phyloP scores from a whole-genome alignment of 2,329 filamentous ascomycete genomes.

The Dryadomyces sulphureus region DNA sequence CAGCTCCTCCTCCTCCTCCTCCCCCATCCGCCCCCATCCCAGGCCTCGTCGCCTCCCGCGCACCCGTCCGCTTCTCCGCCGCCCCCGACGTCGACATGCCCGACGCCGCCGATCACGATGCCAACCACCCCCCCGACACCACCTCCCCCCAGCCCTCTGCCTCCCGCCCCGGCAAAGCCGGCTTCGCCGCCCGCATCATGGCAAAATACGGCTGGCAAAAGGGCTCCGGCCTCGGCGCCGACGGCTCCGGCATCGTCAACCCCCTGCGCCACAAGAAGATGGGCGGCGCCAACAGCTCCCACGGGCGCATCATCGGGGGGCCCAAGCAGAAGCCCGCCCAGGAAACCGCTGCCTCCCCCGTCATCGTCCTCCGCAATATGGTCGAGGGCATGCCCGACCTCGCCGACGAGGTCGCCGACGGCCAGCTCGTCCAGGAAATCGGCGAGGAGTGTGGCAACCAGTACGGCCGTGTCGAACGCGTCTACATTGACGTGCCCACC shows the following conservation, averaged over 20 bases:
- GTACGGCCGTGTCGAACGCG: slow-evolving; percentile 71
- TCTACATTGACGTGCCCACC: slow-evolving; percentile 54
- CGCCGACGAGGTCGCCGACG: slow-evolving; percentile 58
- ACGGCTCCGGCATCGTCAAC: slow-evolving; percentile 68
- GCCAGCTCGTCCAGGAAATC: slow-evolving; percentile 73
- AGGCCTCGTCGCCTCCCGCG: slow-evolving; percentile 56
- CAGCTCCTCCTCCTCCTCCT: slow-evolving; percentile 21
- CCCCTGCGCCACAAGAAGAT: slow-evolving; percentile 80
- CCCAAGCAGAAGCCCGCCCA: slow-evolving; percentile 20
- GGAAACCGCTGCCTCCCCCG: slow-evolving; percentile 39
- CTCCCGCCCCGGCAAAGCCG: slow-evolving; percentile 61
- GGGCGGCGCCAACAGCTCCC: slow-evolving; percentile 49
- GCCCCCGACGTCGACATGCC: slow-evolving; percentile 18
- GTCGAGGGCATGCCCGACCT: slow-evolving; percentile 67
- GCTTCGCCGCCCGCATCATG: slow-evolving; percentile 80
- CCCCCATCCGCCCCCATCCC: neutral
- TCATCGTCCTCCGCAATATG: slow-evolving; percentile 74
- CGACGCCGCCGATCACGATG: slow-evolving; percentile 12
- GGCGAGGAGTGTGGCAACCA: slow-evolving; percentile 73
- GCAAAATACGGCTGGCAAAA: slow-evolving; percentile 88
- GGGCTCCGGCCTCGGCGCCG: slow-evolving; percentile 73
- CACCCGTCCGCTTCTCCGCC: slow-evolving; percentile 55
- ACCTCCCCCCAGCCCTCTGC: slow-evolving; percentile 29
- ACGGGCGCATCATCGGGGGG: slow-evolving; percentile 71
- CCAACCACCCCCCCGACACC: slow-evolving; percentile 6